Evolutionary conservation across 352 stramenopile species (phyloP).

Genomic region (Pythium brassicae): DNA sequence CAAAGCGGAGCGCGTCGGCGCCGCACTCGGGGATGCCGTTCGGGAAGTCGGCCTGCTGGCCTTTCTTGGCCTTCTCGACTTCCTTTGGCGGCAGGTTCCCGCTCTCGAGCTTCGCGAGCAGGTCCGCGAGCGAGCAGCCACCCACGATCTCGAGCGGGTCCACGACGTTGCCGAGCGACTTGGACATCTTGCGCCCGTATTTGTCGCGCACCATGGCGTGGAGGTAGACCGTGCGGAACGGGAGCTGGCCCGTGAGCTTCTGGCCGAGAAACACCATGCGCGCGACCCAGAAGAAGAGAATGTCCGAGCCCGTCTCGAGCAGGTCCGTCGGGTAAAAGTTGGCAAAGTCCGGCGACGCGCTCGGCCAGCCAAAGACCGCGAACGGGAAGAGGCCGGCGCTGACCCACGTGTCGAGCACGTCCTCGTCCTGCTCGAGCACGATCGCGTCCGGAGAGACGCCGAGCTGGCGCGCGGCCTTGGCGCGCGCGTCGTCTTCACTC

Average conservation of each 20-base stretch:
- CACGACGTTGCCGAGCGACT: constrained; percentile 99
- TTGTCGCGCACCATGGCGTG: constrained; percentile 98
- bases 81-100: constrained; percentile 98
- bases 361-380: constrained; percentile 80
- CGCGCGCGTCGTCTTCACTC: constrained; percentile 83
- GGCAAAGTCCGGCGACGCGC: constrained; percentile 58
- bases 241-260: constrained; percentile 95
- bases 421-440: constrained; percentile 95
- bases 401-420: constrained; percentile 99
- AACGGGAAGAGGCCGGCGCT: constrained; percentile 96
- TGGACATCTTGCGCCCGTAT: constrained; percentile 99
- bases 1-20: constrained; percentile 97
- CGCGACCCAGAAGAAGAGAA: constrained; percentile 99
- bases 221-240: constrained; percentile 97
- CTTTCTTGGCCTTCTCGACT: constrained; percentile 97
- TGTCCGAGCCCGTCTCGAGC: constrained; percentile 99
- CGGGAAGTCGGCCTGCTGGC: constrained; percentile 96
- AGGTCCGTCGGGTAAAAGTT: constrained; percentile 96
- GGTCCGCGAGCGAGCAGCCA: constrained; percentile 92
- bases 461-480: constrained; percentile 80
- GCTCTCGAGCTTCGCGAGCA: constrained; percentile 94
- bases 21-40: constrained; percentile 99
- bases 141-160: constrained; percentile 97
- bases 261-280: constrained; percentile 96
- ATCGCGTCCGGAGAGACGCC: constrained; percentile 57